Conservation (phyloP, 2,329 filamentous ascomycete genomes). For the Thermomyces lanuginosus region DNA sequence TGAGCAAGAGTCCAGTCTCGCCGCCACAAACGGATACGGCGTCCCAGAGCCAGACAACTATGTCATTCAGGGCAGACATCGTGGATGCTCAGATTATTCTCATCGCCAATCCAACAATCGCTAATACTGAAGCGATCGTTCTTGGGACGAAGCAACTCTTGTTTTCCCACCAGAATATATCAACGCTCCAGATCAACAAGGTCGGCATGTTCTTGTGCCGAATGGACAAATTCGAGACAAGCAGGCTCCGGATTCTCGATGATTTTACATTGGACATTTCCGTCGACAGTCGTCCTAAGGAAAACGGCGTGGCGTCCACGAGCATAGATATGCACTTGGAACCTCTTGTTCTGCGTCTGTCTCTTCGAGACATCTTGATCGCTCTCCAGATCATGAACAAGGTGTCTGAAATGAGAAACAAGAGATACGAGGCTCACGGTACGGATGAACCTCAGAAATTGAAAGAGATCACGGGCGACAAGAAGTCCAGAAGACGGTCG, state of each 20-base stretch:
- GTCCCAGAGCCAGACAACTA: slow-evolving; percentile 42
- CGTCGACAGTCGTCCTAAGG: slow-evolving; percentile 55
- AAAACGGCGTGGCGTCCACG: slow-evolving; percentile 44
- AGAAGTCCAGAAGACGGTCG: slow-evolving; percentile 29
- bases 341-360: slow-evolving; percentile 76
- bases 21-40: slow-evolving; percentile 17
- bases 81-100: slow-evolving; percentile 94
- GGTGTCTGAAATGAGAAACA: slow-evolving; percentile 65
- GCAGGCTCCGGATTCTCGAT: slow-evolving; percentile 78
- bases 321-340: slow-evolving; percentile 80
- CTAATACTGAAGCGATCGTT: slow-evolving; percentile 89
- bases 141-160: slow-evolving; percentile 86
- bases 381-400: slow-evolving; percentile 84
- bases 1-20: slow-evolving; percentile 11
- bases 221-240: slow-evolving; percentile 94
- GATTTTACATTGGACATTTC: slow-evolving; percentile 88
- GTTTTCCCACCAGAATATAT: slow-evolving; percentile 80
- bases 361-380: slow-evolving; percentile 83
- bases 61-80: slow-evolving; percentile 82
- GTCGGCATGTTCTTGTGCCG: slow-evolving; percentile 97
- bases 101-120: slow-evolving; percentile 81
- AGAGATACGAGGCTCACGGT: slow-evolving; percentile 29
- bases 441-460: slow-evolving; percentile 40
- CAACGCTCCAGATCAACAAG: slow-evolving; percentile 84
- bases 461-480: slow-evolving; percentile 24